phyloP scores from a whole-genome alignment of 202 grass and related monocot species.

The Schoenoplectus triqueter region DNA sequence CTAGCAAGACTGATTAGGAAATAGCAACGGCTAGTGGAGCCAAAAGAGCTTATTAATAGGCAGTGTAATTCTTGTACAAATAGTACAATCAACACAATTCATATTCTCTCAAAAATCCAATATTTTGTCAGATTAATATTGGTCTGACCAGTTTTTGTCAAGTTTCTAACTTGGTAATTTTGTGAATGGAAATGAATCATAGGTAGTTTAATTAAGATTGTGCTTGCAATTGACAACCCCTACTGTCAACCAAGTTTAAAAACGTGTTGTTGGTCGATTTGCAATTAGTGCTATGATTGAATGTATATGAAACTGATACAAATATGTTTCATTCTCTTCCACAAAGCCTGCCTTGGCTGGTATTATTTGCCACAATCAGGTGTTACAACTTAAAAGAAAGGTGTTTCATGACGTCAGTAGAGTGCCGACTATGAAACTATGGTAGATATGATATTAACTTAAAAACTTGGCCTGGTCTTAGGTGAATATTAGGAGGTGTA shows the following conservation, averaged over 20 bases:
- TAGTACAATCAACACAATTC: too few species aligned
- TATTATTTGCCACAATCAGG: not conserved
- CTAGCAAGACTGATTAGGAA: too few species aligned
- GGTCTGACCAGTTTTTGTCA: conserved; percentile 1
- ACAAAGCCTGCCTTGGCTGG: not conserved
- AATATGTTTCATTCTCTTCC: not conserved
- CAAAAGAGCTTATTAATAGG: too few species aligned
- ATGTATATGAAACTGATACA: not conserved
- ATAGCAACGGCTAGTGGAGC: too few species aligned
- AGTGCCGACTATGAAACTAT: too few species aligned
- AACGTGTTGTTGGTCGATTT: not conserved
- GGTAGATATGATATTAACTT: too few species aligned
- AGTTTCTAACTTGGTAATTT: not conserved
- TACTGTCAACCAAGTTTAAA: conserved; percentile 8
- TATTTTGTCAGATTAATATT: not conserved
- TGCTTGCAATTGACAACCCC: not conserved
- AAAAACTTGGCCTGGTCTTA: not conserved
- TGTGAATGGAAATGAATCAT: not conserved
- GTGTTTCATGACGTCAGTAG: too few species aligned
- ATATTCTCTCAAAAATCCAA: too few species aligned
- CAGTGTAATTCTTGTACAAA: too few species aligned
- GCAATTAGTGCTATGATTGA: not conserved
- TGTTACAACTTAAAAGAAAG: not conserved
- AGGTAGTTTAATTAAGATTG: not conserved
- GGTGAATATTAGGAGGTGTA: not conserved